These are phyloP conservation scores for Calocybe cyanea DNA, from an alignment of 768 basidiomycete species.

Conservation along the genomic window DNA sequence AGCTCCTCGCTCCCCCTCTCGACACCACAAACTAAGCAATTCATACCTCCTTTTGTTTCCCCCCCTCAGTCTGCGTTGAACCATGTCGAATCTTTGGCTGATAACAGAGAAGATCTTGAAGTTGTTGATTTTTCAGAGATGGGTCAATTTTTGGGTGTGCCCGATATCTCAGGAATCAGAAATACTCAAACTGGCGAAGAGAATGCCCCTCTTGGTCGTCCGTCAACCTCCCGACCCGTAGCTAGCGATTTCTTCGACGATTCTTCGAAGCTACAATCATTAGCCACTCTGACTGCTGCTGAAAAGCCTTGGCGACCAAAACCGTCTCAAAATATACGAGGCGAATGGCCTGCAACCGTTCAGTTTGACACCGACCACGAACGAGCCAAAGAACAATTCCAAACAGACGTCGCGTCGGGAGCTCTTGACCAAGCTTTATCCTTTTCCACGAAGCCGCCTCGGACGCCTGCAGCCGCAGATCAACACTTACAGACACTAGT, in stretches of 20 bases:
- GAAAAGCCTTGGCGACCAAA: conserved; percentile 44
- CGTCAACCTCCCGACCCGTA: conserved; percentile 39
- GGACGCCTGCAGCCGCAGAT: conserved; percentile 3
- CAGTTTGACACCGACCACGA: conserved; percentile 3
- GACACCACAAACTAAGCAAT: conserved; percentile 9
- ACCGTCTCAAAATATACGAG: neutral
- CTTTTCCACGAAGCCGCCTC: conserved; percentile 1
- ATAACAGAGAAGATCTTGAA: conserved; percentile 62
- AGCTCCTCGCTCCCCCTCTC: neutral
- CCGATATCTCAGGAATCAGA: conserved; percentile 18
- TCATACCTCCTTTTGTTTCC: conserved; percentile 27
- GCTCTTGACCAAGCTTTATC: neutral
- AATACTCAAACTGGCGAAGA: no score
- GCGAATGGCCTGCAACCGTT: neutral
- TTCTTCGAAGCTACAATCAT: conserved; percentile 5
- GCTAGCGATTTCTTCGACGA: conserved; percentile 79
- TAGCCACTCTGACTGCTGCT: conserved; percentile 28
- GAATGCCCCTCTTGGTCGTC: conserved; percentile 14
- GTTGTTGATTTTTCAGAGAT: conserved; percentile 81
- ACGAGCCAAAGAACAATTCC: neutral
- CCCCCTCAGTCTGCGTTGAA: conserved; percentile 35
- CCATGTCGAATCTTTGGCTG: conserved; percentile 41
- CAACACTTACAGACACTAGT: conserved; percentile 21
- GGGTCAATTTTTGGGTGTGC: conserved; percentile 58
- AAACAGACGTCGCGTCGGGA: conserved; percentile 1